These are phyloP conservation scores for Fusarium sp. DNA, from an alignment of 2,329 filamentous ascomycete species.

Conservation along the genomic window DNA sequence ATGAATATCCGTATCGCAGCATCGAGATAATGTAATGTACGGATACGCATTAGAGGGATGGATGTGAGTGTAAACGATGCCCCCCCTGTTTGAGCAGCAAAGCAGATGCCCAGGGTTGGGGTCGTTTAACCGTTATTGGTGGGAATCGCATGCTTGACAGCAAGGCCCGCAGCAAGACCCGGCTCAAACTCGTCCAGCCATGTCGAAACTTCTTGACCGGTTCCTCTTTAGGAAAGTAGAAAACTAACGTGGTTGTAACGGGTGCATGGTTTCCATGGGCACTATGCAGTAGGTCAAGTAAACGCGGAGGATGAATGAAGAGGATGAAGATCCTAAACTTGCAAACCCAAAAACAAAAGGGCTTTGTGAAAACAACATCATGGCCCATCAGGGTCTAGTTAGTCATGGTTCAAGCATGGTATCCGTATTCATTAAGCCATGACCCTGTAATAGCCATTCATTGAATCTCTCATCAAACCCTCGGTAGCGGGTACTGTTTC, in stretches of 20 bases:
- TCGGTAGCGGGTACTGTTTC: slow-evolving; percentile 20
- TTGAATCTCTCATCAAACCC: slow-evolving; percentile 29
- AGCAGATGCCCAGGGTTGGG: slow-evolving; percentile 8
- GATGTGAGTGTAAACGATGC: slow-evolving; percentile 6
- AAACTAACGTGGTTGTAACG: slow-evolving; percentile 47
- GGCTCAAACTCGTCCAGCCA: slow-evolving; percentile 45
- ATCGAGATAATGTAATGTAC: slow-evolving; percentile 20
- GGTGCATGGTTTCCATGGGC: slow-evolving; percentile 24
- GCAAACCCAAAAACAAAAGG: not conserved
- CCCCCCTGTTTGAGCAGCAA: slow-evolving; percentile 9
- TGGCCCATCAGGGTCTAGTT: not conserved
- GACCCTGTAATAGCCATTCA: not conserved
- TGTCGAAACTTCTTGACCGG: slow-evolving; percentile 50
- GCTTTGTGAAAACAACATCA: not conserved
- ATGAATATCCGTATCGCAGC: slow-evolving; percentile 15
- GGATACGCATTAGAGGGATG: not conserved
- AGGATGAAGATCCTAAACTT: not conserved
- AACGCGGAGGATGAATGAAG: not conserved
- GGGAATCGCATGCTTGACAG: slow-evolving; percentile 38
- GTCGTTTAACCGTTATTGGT: slow-evolving; percentile 35
- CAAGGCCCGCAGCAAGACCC: slow-evolving; percentile 38
- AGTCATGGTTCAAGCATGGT: not conserved
- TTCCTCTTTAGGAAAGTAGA: slow-evolving; percentile 54
- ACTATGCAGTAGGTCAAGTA: slow-evolving; percentile 14
- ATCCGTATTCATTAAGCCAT: not conserved